A percentile compares a stretch with the other conserved stretches of the same genome.
phyloP scores from a whole-genome alignment of 2,329 filamentous ascomycete genomes.

The Venturia nashicola region DNA sequence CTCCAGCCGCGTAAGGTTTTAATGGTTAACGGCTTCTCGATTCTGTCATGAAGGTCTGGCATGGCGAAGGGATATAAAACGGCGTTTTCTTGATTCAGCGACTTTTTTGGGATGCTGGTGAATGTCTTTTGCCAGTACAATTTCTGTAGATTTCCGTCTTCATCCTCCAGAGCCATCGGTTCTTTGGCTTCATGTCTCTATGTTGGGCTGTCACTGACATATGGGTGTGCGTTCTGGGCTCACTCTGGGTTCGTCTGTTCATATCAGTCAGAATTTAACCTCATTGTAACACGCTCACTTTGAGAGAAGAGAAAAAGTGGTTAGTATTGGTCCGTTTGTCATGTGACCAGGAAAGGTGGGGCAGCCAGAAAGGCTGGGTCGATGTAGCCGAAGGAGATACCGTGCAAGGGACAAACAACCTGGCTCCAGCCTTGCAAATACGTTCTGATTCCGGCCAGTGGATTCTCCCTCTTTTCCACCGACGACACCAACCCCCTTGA shows the following conservation, averaged over 20 bases:
- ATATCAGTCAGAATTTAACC: too few species aligned
- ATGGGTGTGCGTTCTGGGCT: too few species aligned
- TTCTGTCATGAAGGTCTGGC: background rate
- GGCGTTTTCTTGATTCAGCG: background rate
- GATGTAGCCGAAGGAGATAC: background rate
- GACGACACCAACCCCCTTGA: background rate
- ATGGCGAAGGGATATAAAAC: background rate
- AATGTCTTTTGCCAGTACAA: background rate
- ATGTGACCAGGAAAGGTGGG: too few species aligned
- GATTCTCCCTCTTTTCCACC: background rate
- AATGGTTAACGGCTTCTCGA: background rate
- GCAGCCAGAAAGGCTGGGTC: background rate
- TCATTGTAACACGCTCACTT: too few species aligned
- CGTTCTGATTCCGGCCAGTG: background rate
- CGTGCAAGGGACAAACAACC: background rate
- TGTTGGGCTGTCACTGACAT: too few species aligned
- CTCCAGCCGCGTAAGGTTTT: constrained; percentile 1
- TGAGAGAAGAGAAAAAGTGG: too few species aligned
- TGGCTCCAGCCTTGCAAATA: background rate
- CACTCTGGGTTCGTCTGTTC: too few species aligned
- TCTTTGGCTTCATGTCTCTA: background rate
- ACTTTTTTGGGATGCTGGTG: background rate
- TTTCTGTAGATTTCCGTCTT: background rate
- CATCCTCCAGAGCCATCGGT: background rate
- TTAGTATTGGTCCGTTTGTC: too few species aligned